Evolutionary conservation across 129 eudicot species (phyloP).

Genomic region (Kitagawia praeruptora): DNA sequence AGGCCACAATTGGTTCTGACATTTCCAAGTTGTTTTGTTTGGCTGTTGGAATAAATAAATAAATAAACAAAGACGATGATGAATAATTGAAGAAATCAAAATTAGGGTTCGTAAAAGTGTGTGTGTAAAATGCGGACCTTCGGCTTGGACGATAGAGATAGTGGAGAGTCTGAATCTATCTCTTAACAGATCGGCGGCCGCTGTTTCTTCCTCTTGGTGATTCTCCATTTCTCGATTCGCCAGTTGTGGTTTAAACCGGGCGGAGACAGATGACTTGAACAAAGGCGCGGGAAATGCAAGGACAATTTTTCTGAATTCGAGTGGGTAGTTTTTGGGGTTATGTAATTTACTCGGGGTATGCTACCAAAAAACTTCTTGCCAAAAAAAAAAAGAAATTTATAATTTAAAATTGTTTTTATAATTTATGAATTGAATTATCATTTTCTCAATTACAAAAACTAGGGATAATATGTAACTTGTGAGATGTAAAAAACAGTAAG

Average conservation of each 20-base stretch:
- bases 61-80: not conserved
- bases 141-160: conserved; percentile 64
- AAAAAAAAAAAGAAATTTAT: too few species aligned
- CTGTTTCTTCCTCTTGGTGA: conserved; percentile 28
- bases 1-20: conserved; percentile 58
- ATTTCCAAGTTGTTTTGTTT: conserved; percentile 53
- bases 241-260: not conserved
- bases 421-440: too few species aligned
- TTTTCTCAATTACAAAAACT: too few species aligned
- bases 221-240: conserved; percentile 31
- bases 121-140: conserved; percentile 32
- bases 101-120: not conserved
- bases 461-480: too few species aligned
- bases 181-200: conserved; percentile 45
- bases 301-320: not conserved
- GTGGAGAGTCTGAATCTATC: conserved; percentile 77
- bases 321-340: not conserved
- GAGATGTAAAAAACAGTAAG: too few species aligned
- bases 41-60: conserved; percentile 42
- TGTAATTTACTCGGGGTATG: too few species aligned
- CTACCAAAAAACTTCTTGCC: too few species aligned
- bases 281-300: conserved; percentile 2
- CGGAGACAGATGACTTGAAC: not conserved
- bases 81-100: not conserved
- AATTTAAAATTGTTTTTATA: too few species aligned